Evolutionary conservation across 2,329 filamentous ascomycete genomes (phyloP), one percentile per base, ranked within the genome.

Genomic region (Aspergillus sergii): DNA sequence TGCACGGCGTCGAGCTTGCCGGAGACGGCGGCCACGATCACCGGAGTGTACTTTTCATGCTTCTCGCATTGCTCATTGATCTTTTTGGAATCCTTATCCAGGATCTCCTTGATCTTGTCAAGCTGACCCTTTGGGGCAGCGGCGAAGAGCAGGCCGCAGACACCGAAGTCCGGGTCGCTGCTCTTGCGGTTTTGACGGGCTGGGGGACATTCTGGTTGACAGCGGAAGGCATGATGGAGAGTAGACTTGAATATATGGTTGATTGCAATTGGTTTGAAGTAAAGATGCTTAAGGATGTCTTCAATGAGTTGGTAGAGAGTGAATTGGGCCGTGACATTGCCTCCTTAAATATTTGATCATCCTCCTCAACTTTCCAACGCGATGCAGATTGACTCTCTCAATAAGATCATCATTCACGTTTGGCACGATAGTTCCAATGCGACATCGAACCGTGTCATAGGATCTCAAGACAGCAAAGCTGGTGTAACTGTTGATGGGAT

Each of bases 11-110:
- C 14, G 19, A 34, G 39, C 16, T 64, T n/a, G 46, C 54, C 46
- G 1, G 36, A 45, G 36, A 61, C 23, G 28, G 59, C 59, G 28
- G 62, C 62, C 16, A 54, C 59, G 5, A 64, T 55, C 14, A 64
- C 14, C 30, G 62, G 58, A 11, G 62, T 64, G 21, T 26, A 26
- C 12, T 12, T 7, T 2, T 23, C 21, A 4, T 23, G 23, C 14
- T 23, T 23, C 21, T 48, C 12, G 23, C 45, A 48, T 48, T 26
- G 10, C 0, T 48, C 45, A 23, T 48, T 11, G 5, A 48, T 26
- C 21, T 28, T 46, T 2, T 46, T 23, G 5, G 45, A 11, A 7
- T 26, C 21, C 4, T 6, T 9, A 7, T 48, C 21, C 1, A 48
- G 45, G 45, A 48, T 26, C 21, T 48, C 11, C 1, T 48, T 14